Conservation (phyloP, 2,329 filamentous ascomycete species). For the Ceratocystis cacaofunesta region DNA sequence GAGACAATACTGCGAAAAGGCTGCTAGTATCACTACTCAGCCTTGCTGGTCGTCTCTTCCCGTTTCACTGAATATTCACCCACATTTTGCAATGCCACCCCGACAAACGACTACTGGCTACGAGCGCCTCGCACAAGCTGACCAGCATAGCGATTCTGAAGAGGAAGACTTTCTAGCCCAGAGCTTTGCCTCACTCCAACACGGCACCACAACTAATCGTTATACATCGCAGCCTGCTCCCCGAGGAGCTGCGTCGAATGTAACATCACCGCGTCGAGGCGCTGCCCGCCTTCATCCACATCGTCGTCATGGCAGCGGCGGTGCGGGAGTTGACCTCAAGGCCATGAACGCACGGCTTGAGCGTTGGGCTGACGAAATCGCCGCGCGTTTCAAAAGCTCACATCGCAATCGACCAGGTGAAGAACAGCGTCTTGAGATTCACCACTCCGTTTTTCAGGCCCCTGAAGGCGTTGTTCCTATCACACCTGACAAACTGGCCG, state of each 20-base stretch:
- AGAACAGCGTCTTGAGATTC: conserved; percentile 83
- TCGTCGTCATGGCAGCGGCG: conserved; percentile 43
- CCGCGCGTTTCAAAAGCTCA: conserved; percentile 84
- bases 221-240: conserved; percentile 41
- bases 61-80: neutral
- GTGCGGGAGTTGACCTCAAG: conserved; percentile 90
- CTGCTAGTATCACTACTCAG: neutral
- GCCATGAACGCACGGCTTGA: conserved; percentile 93
- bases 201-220: conserved; percentile 39
- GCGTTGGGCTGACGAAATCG: conserved; percentile 95
- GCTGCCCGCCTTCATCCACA: neutral
- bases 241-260: conserved; percentile 33
- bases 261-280: conserved; percentile 33
- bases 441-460: conserved; percentile 91
- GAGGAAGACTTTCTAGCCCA: conserved; percentile 43
- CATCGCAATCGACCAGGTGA: conserved; percentile 34
- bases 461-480: conserved; percentile 75
- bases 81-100: conserved; percentile 42
- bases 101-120: conserved; percentile 67
- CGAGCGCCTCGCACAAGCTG: conserved; percentile 69
- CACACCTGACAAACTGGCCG: conserved; percentile 58
- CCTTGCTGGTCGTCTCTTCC: neutral
- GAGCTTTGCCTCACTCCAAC: conserved; percentile 41
- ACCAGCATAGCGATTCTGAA: conserved; percentile 56
- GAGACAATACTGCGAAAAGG: neutral